Evolutionary conservation across 164 flowering plant genomes (phyloP).

Genomic region (Vitis amurensis): DNA sequence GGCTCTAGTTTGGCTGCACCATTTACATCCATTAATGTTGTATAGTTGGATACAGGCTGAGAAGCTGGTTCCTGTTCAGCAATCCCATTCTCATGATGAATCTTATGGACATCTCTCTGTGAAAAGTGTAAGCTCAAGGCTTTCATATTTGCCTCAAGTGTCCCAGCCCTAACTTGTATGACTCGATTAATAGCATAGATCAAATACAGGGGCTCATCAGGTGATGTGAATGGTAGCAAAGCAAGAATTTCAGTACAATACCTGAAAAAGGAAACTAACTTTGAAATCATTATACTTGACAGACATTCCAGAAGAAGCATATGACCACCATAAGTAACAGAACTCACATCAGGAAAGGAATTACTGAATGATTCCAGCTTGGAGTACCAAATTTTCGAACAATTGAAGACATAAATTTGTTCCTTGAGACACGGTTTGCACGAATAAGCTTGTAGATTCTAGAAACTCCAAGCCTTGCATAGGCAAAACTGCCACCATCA

Average conservation of each 20-base stretch:
- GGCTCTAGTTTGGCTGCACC: constrained; percentile 19
- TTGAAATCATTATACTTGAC: constrained; percentile 11
- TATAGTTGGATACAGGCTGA: constrained; percentile 6
- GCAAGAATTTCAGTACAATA: constrained; percentile 93
- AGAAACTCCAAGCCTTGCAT: constrained; percentile 81
- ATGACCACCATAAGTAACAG: neutral
- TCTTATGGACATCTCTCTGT: constrained; percentile 31
- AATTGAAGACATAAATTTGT: constrained; percentile 93
- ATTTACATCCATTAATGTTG: constrained; percentile 19
- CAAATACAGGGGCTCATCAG: constrained; percentile 97
- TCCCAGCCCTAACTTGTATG: constrained; percentile 90
- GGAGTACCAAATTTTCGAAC: constrained; percentile 86
- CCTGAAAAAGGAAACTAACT: constrained; percentile 43
- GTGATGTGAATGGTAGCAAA: constrained; percentile 71
- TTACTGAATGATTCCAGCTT: constrained; percentile 38
- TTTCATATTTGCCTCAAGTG: constrained; percentile 82
- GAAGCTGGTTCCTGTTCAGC: constrained; percentile 19
- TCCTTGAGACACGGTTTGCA: constrained; percentile 84
- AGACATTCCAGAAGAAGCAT: neutral
- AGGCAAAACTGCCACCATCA: constrained; percentile 54
- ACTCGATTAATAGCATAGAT: constrained; percentile 82
- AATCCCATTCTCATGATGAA: constrained; percentile 44
- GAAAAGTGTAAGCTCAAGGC: constrained; percentile 40
- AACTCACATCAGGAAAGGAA: constrained; percentile 84
- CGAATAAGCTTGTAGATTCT: constrained; percentile 93